phyloP scores from a whole-genome alignment of 2,329 filamentous ascomycete species.

The Fusarium succisae region DNA sequence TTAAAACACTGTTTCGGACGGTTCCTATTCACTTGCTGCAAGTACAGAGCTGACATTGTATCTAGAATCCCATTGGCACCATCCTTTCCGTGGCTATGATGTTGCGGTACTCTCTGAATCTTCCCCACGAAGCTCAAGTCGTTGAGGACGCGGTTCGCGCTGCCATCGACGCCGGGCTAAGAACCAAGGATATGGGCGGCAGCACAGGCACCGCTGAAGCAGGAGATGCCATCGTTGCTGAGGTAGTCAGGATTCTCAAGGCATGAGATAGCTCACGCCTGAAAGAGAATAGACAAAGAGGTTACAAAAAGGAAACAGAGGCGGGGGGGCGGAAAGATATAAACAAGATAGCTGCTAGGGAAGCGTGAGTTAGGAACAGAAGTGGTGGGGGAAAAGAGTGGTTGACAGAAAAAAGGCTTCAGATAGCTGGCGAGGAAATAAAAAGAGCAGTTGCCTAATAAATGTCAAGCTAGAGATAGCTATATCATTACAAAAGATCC shows the following conservation, averaged over 20 bases:
- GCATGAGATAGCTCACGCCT: conserved; percentile 2
- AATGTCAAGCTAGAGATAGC: neutral
- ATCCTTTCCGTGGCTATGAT: conserved; percentile 95
- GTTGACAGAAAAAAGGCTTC: neutral
- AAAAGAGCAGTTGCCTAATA: neutral
- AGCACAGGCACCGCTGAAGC: conserved; percentile 73
- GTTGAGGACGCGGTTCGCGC: conserved; percentile 82
- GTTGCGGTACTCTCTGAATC: conserved; percentile 86
- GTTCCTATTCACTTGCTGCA: neutral
- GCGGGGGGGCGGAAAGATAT: neutral
- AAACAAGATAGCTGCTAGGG: neutral
- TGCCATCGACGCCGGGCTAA: conserved; percentile 79
- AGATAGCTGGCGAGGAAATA: neutral
- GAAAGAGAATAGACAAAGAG: neutral
- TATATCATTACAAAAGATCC: neutral
- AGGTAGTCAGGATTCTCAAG: conserved; percentile 29
- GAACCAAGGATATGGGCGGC: conserved; percentile 86
- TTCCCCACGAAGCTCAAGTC: conserved; percentile 76
- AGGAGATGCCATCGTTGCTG: conserved; percentile 76
- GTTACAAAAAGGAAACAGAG: no score
- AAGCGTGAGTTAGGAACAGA: neutral
- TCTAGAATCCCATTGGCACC: conserved; percentile 79
- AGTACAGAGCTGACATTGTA: neutral
- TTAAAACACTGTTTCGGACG: neutral
- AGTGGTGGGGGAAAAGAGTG: neutral